Percentiles rank a stretch among this genome's conserved stretches.
Conservation (phyloP, 225 moss, liverwort and hornwort genomes). For the Lunularia cruciata region DNA sequence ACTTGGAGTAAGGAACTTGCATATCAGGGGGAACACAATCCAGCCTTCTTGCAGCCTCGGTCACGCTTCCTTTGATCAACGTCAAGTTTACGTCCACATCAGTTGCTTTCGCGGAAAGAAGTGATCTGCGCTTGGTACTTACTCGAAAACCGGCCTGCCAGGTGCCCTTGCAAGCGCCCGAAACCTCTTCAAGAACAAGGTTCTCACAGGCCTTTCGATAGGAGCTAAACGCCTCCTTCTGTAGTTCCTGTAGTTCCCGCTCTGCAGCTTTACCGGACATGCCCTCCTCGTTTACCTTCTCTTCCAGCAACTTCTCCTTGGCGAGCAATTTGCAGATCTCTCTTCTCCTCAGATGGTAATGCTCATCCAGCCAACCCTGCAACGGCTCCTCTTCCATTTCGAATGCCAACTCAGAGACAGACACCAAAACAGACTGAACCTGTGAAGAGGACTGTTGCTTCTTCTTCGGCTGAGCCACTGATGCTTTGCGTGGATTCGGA, state of each 20-base stretch:
- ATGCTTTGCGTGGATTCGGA: conserved; percentile 47
- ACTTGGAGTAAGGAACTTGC: conserved; percentile 71
- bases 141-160: conserved; percentile 75
- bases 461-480: conserved; percentile 49
- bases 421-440: conserved; percentile 60
- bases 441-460: conserved; percentile 47
- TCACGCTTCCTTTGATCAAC: conserved; percentile 76
- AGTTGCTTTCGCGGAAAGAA: conserved; percentile 64
- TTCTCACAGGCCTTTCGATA: conserved; percentile 79
- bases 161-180: conserved; percentile 63
- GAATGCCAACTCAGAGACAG: conserved; percentile 59
- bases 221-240: conserved; percentile 72
- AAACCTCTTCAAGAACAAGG: conserved; percentile 58
- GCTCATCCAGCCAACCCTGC: conserved; percentile 98
- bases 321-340: conserved; percentile 85
- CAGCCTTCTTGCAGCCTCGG: conserved; percentile 66
- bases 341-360: conserved; percentile 74
- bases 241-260: conserved; percentile 70
- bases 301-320: conserved; percentile 80
- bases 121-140: conserved; percentile 68
- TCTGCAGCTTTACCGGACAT: conserved; percentile 34
- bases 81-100: conserved; percentile 68
- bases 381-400: conserved; percentile 98
- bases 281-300: conserved; percentile 47
- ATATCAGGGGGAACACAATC: conserved; percentile 68